These are phyloP conservation scores for Lanmaoa pseudosensibilis DNA, from an alignment of 768 basidiomycete genomes.

Conservation along the genomic window DNA sequence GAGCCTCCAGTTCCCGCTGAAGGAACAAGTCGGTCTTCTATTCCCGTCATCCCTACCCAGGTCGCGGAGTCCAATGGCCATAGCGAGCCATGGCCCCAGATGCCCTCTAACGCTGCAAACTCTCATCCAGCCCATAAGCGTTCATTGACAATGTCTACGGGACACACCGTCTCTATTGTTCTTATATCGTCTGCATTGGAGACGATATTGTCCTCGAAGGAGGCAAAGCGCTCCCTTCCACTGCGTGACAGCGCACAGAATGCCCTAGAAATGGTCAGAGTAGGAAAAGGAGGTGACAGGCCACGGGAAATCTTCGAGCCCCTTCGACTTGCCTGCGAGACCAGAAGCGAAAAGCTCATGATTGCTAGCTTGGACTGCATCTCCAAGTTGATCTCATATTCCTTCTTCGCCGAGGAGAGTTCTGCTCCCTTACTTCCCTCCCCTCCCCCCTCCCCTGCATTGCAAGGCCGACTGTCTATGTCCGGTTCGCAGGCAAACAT, in stretches of 20 bases:
- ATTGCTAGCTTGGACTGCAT: constrained; percentile 97
- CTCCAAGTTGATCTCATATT: constrained; percentile 95
- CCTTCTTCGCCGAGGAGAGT: constrained; percentile 83
- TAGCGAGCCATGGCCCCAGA: constrained; percentile 15
- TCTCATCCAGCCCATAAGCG: constrained; percentile 44
- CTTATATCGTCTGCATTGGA: constrained; percentile 85
- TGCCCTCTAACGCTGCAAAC: constrained; percentile 18
- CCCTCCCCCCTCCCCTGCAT: constrained; percentile 72
- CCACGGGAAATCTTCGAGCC: constrained; percentile 94
- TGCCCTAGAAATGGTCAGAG: constrained; percentile 79
- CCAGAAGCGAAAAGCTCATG: constrained; percentile 88
- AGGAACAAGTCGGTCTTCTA: constrained; percentile 5
- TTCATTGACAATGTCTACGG: constrained; percentile 64
- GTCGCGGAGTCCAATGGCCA: constrained; percentile 15
- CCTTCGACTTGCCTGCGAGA: constrained; percentile 95
- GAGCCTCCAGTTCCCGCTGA: constrained; percentile 5
- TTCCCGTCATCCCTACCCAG: constrained; percentile 5
- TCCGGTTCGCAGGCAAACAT: constrained; percentile 48
- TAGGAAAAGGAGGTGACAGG: constrained; percentile 68
- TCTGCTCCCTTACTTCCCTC: constrained; percentile 52
- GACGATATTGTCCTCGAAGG: constrained; percentile 81
- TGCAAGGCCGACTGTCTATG: constrained; percentile 42
- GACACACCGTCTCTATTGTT: constrained; percentile 74
- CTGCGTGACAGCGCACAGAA: constrained; percentile 80
- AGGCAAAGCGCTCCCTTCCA: constrained; percentile 79